A percentile compares a stretch with the other conserved stretches of the same genome.
Conservation (phyloP, 495 filamentous ascomycete species). For the Lasiosphaeria hispida region DNA sequence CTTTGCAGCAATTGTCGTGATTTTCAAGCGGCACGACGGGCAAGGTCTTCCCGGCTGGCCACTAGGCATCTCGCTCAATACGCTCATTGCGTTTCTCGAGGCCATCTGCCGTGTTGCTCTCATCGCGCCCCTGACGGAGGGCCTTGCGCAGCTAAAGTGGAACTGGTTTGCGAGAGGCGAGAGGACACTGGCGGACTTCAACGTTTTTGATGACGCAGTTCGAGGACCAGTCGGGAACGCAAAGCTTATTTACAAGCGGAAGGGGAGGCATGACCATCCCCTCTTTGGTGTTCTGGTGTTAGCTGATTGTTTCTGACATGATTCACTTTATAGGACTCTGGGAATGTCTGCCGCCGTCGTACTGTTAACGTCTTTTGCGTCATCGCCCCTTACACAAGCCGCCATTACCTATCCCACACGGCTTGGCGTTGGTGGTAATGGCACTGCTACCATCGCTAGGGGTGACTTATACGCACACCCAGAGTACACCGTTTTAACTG, state of each 20-base stretch:
- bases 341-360: conserved; percentile 41
- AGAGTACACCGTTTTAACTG: neutral
- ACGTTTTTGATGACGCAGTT: conserved; percentile 43
- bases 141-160: conserved; percentile 49
- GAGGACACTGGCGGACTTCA: conserved; percentile 42
- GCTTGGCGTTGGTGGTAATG: conserved; percentile 8
- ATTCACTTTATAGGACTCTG: conserved; percentile 27
- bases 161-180: conserved; percentile 42
- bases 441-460: conserved; percentile 14
- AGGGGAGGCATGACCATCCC: conserved; percentile 24
- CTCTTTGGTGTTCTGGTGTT: neutral
- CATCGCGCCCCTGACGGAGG: conserved; percentile 38
- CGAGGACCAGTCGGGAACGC: conserved; percentile 38
- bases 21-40: conserved; percentile 41
- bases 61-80: conserved; percentile 46
- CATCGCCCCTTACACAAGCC: conserved; percentile 47
- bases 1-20: conserved; percentile 31
- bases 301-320: neutral
- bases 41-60: conserved; percentile 43
- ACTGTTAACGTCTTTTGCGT: conserved; percentile 38
- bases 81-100: conserved; percentile 44
- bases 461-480: conserved; percentile 26
- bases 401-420: conserved; percentile 36
- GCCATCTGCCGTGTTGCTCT: conserved; percentile 43
- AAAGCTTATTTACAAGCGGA: conserved; percentile 31